Percentiles rank a stretch among this genome's conserved stretches.
Conservation (phyloP, 306 rosid species). For the Rosa rugosa region DNA sequence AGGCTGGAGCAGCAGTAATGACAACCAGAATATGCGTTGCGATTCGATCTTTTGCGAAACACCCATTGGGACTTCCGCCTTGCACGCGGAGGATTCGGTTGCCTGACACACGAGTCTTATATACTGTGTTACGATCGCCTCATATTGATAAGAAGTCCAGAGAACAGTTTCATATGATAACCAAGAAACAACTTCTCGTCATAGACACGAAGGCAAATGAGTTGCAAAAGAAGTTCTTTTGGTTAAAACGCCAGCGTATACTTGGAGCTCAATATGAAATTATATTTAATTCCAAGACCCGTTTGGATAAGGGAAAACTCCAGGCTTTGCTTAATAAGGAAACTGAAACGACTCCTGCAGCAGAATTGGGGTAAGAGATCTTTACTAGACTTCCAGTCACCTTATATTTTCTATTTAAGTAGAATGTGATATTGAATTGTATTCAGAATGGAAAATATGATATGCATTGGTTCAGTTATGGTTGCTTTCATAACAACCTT, state of each 20-base stretch:
- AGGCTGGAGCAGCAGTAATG: not conserved
- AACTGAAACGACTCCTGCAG: not conserved
- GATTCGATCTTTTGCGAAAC: slow-evolving; percentile 8
- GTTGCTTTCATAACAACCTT: not conserved
- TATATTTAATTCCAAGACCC: slow-evolving; percentile 4
- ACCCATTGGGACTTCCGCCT: slow-evolving; percentile 1
- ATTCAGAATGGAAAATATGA: not conserved
- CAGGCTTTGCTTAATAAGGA: not conserved
- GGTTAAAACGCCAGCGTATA: slow-evolving; percentile 14
- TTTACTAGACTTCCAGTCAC: not conserved
- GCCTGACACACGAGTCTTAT: slow-evolving; percentile 2
- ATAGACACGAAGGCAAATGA: not conserved
- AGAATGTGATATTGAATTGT: not conserved
- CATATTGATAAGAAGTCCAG: slow-evolving; percentile 12
- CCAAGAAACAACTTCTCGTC: slow-evolving; percentile 10
- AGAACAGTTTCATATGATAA: slow-evolving; percentile 14
- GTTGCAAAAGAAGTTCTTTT: slow-evolving; percentile 12
- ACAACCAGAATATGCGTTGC: slow-evolving; percentile 9
- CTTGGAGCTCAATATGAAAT: slow-evolving; percentile 17
- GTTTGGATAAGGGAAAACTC: slow-evolving; percentile 13
- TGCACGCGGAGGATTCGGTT: not conserved
- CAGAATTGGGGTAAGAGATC: not conserved
- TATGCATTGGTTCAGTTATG: not conserved
- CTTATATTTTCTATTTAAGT: not conserved
- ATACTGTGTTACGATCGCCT: slow-evolving; percentile 12